Evolutionary conservation across 768 basidiomycete species (phyloP).

Genomic region (Pleurotus pulmonarius): DNA sequence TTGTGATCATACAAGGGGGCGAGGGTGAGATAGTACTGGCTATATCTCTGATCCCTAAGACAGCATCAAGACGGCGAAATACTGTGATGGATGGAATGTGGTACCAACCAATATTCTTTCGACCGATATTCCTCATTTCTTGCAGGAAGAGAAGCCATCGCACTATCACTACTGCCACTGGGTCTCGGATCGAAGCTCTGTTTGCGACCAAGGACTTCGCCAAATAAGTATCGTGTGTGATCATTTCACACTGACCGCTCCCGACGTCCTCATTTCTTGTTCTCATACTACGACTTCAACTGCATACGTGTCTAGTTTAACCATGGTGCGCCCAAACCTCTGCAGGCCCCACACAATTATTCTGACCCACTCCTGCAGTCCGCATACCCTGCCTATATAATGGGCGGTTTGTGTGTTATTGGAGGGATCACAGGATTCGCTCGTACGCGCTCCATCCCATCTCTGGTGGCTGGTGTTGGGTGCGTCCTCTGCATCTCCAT

Average conservation of each 20-base stretch:
- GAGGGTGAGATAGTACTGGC: slow-evolving; percentile 39
- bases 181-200: no score
- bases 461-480: slow-evolving; percentile 79
- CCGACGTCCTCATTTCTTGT: no score
- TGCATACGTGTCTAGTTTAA: not conserved
- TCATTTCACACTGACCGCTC: no score
- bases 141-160: slow-evolving; percentile 38
- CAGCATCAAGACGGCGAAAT: no score
- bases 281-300: no score
- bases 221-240: no score
- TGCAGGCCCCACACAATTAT: no score
- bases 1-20: slow-evolving; percentile 1
- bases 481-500: slow-evolving; percentile 25
- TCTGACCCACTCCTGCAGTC: slow-evolving; percentile 39
- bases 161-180: no score
- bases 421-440: slow-evolving; percentile 75
- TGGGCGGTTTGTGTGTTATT: slow-evolving; percentile 72
- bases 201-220: no score
- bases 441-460: slow-evolving; percentile 74
- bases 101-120: slow-evolving; percentile 62
- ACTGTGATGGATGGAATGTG: no score
- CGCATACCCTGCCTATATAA: slow-evolving; percentile 75
- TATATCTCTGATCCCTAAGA: slow-evolving; percentile 65
- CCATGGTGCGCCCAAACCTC: not conserved
- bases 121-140: slow-evolving; percentile 69